phyloP scores from a whole-genome alignment of 495 filamentous ascomycete species.

The Neurospora tetrasperma region DNA sequence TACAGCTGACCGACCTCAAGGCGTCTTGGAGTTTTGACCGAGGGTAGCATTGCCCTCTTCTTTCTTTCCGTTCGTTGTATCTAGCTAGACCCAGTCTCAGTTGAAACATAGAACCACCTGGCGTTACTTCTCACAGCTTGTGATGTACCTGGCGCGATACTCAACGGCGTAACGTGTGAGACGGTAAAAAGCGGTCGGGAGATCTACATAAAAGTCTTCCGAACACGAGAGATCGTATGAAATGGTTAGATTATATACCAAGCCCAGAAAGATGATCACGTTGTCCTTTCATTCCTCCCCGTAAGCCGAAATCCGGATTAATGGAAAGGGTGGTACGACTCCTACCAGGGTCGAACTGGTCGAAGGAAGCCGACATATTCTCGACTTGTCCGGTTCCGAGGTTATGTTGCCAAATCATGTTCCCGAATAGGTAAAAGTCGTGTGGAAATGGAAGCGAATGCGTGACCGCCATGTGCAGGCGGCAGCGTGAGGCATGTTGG shows the following conservation, averaged over 20 bases:
- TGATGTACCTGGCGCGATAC: neutral
- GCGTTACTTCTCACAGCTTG: neutral
- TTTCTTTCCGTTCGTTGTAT: neutral
- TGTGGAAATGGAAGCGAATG: neutral
- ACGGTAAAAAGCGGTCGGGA: neutral
- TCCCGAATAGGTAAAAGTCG: neutral
- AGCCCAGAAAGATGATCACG: neutral
- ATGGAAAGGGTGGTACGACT: neutral
- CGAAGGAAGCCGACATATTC: neutral
- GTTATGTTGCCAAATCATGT: neutral
- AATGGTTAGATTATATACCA: neutral
- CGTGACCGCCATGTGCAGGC: neutral
- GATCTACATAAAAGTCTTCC: neutral
- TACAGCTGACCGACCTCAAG: neutral
- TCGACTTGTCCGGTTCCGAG: neutral
- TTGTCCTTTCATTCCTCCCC: neutral
- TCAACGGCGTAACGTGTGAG: neutral
- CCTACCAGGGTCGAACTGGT: neutral
- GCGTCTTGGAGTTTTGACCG: neutral
- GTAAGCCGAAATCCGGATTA: neutral
- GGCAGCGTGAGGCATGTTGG: neutral
- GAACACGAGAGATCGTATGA: neutral
- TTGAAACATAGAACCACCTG: neutral
- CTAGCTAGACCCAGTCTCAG: neutral
- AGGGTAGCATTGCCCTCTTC: neutral